A percentile compares a stretch with the other conserved stretches of the same genome.
phyloP scores from a whole-genome alignment of 2,329 filamentous ascomycete genomes.

The Zymoseptoria passerinii region DNA sequence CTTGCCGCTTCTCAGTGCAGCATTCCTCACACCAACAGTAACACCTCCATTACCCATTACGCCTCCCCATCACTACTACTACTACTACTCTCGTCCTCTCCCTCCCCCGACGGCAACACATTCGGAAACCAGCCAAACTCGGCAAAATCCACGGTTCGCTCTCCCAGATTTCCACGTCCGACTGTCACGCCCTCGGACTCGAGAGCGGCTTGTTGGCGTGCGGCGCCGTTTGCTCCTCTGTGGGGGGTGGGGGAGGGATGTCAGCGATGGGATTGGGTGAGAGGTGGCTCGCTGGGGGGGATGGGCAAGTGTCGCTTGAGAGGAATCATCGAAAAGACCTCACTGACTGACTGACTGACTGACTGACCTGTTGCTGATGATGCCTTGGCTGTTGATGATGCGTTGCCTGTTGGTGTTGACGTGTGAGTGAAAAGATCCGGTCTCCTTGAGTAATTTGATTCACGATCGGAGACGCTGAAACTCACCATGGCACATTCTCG shows the following conservation, averaged over 20 bases:
- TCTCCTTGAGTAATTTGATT: too few relatives aligned
- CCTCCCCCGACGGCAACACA: conserved; percentile 26
- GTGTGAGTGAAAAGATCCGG: not conserved
- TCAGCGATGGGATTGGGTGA: conserved; percentile 1
- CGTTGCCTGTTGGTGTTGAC: conserved; percentile 51
- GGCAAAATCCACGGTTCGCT: conserved; percentile 39
- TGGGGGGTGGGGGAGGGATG: conserved; percentile 6
- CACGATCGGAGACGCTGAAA: too few relatives aligned
- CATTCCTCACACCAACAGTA: too few relatives aligned
- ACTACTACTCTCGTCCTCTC: conserved; percentile 15
- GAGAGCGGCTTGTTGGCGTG: conserved; percentile 40
- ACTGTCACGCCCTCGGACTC: conserved; percentile 42
- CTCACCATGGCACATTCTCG: conserved; percentile 66
- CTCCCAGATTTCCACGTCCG: conserved; percentile 38
- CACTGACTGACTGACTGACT: too few relatives aligned
- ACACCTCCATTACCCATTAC: not conserved
- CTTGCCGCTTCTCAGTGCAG: too few relatives aligned
- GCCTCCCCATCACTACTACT: not conserved
- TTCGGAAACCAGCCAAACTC: conserved; percentile 43
- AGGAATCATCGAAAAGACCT: too few relatives aligned
- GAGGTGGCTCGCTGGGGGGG: not conserved
- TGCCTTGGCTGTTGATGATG: conserved; percentile 78
- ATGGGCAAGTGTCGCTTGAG: too few relatives aligned
- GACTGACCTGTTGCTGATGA: conserved; percentile 71
- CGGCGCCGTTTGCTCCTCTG: conserved; percentile 36